A percentile compares a stretch with the other conserved stretches of the same genome.
Evolutionary conservation across 805 yeast genomes (phyloP).

Genomic region (Wickerhamomyces bisporus): DNA sequence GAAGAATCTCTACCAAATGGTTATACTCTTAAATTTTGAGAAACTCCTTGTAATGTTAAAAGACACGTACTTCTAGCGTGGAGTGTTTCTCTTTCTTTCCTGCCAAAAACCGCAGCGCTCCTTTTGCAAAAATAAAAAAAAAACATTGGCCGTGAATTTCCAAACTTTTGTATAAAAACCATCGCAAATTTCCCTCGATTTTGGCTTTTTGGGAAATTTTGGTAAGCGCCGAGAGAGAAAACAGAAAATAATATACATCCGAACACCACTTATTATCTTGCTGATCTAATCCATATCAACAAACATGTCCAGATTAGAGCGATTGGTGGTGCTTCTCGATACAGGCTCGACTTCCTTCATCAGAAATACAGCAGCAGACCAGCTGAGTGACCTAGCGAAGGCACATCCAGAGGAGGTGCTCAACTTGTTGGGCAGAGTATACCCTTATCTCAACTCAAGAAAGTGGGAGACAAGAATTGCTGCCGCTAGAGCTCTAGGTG

Average conservation of each 20-base stretch:
- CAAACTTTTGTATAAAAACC: conserved; percentile 1
- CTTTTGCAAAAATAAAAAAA: too few relatives aligned
- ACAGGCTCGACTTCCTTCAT: conserved; percentile 94
- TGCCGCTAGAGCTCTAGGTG: conserved; percentile 93
- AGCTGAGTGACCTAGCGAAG: conserved; percentile 87
- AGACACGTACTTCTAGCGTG: too few relatives aligned
- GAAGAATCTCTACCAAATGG: too few relatives aligned
- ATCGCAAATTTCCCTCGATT: conserved; percentile 1
- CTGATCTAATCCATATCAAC: too few relatives aligned
- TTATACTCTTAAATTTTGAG: too few relatives aligned
- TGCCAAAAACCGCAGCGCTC: too few relatives aligned
- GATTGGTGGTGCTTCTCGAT: conserved; percentile 55
- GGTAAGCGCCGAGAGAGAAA: background rate
- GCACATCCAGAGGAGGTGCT: conserved; percentile 92
- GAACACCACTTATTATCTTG: background rate
- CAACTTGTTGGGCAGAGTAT: conserved; percentile 78
- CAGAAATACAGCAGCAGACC: conserved; percentile 95
- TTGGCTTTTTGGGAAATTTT: background rate
- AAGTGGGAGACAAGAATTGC: conserved; percentile 97
- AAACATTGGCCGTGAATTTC: too few relatives aligned
- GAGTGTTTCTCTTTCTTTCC: too few relatives aligned
- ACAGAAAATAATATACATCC: background rate
- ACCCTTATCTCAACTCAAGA: conserved; percentile 75
- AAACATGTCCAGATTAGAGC: conserved; percentile 36
- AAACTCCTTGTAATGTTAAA: too few relatives aligned